Percentiles rank a stretch among this genome's conserved stretches.
These are phyloP conservation scores for Solanum virginianum DNA, from an alignment of 257 asterid genomes.

Conservation along the genomic window DNA sequence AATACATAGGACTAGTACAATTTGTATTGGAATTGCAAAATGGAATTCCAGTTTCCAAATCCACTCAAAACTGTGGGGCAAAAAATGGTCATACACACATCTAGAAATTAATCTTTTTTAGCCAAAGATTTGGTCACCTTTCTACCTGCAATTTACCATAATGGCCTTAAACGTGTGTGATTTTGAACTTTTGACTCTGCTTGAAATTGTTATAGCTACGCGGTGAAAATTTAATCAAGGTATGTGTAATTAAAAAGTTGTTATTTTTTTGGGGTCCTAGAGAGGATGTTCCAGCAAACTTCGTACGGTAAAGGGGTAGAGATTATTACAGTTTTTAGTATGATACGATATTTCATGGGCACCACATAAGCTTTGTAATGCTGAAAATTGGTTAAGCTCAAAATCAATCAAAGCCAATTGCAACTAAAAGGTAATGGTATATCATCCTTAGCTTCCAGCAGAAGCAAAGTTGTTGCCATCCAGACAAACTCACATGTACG, in stretches of 20 bases:
- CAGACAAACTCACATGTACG: too few relatives aligned
- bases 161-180: not conserved
- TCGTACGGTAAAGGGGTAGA: not conserved
- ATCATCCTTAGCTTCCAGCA: too few relatives aligned
- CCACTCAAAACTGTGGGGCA: not conserved
- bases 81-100: conserved; percentile 10
- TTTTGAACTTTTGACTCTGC: not conserved
- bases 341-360: conserved; percentile 15
- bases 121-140: not conserved
- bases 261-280: conserved; percentile 5
- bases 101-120: not conserved
- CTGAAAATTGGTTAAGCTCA: conserved; percentile 5
- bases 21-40: conserved; percentile 1
- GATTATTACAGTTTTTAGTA: conserved; percentile 7
- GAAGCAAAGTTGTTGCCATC: too few relatives aligned
- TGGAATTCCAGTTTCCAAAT: not conserved
- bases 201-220: not conserved
- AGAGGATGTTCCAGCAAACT: conserved; percentile 3
- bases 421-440: not conserved
- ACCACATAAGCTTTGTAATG: conserved; percentile 13
- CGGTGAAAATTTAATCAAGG: not conserved
- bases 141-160: not conserved
- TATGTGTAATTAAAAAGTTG: not conserved
- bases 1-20: not conserved
- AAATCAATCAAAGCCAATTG: conserved; percentile 1